These are phyloP conservation scores for Erodium texanum DNA, from an alignment of 441 rosid species.

Conservation along the genomic window DNA sequence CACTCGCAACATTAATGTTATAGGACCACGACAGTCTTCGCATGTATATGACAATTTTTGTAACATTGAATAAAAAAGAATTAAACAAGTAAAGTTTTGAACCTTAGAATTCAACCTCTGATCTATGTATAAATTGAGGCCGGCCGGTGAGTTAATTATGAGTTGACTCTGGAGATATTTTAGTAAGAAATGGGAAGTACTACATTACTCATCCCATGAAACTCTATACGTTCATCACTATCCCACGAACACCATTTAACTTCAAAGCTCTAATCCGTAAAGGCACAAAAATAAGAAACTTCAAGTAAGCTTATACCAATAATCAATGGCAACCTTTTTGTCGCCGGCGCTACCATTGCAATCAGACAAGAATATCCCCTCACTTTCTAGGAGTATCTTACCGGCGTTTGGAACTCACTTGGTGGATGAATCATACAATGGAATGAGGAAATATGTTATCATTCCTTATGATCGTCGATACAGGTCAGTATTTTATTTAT, in stretches of 20 bases:
- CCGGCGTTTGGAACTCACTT: constrained; percentile 74
- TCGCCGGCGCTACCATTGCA: neutral
- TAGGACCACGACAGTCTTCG: too few species aligned
- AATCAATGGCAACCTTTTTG: neutral
- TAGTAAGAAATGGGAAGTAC: too few species aligned
- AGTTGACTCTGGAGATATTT: neutral
- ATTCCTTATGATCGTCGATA: constrained; percentile 83
- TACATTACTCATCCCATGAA: too few species aligned
- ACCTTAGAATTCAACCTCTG: too few species aligned
- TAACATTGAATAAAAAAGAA: too few species aligned
- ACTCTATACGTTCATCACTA: too few species aligned
- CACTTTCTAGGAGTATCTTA: constrained; percentile 63
- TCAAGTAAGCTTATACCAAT: neutral
- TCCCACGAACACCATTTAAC: too few species aligned
- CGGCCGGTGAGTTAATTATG: neutral
- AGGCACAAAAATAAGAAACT: neutral
- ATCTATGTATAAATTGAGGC: neutral
- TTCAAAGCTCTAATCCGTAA: neutral
- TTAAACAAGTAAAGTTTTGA: too few species aligned
- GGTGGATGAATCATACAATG: constrained; percentile 38
- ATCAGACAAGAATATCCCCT: neutral
- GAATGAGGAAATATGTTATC: constrained; percentile 40
- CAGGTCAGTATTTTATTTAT: constrained; percentile 30
- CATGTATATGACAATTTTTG: too few species aligned
- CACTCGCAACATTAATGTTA: too few species aligned